Evolutionary conservation across 2,329 filamentous ascomycete species (phyloP).

Genomic region (Colletotrichum somersetense): DNA sequence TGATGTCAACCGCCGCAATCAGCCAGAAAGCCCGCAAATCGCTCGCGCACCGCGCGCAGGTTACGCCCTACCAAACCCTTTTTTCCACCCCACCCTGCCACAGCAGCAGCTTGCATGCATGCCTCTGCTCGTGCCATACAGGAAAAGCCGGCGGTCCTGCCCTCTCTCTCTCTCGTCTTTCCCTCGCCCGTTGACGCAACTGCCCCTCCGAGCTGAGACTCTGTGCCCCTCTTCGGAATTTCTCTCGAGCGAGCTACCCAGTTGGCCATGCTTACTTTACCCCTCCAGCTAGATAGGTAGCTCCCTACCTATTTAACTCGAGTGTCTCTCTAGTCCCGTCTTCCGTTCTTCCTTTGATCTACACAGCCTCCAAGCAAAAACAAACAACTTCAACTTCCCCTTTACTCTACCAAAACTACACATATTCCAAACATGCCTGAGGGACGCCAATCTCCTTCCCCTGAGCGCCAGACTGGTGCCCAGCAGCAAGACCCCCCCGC

Average conservation of each 20-base stretch:
- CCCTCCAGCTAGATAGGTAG: background rate
- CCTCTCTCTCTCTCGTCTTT: background rate
- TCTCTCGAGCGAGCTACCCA: background rate
- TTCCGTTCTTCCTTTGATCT: background rate
- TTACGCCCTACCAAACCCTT: background rate
- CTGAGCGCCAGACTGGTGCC: slow-evolving; percentile 73
- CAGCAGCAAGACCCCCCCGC: slow-evolving; percentile 72
- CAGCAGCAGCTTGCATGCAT: background rate
- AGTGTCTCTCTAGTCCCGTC: background rate
- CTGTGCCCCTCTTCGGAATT: slow-evolving; percentile 11
- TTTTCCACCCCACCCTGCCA: background rate
- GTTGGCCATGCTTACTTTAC: background rate
- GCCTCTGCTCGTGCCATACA: background rate
- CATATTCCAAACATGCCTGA: slow-evolving; percentile 70
- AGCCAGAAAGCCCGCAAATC: slow-evolving; percentile 6
- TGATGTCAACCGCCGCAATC: slow-evolving; percentile 41
- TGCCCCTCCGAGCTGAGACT: slow-evolving; percentile 20
- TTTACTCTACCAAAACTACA: slow-evolving; percentile 43
- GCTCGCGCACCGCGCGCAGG: background rate
- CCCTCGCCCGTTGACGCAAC: slow-evolving; percentile 35
- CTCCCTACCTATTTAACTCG: slow-evolving; percentile 32
- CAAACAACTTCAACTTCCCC: background rate
- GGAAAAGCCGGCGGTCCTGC: background rate
- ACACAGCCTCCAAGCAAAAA: slow-evolving; percentile 1
- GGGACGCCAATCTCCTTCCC: slow-evolving; percentile 83